Evolutionary conservation across 805 yeast genomes (phyloP).

Genomic region (Torulaspora delbrueckii): DNA sequence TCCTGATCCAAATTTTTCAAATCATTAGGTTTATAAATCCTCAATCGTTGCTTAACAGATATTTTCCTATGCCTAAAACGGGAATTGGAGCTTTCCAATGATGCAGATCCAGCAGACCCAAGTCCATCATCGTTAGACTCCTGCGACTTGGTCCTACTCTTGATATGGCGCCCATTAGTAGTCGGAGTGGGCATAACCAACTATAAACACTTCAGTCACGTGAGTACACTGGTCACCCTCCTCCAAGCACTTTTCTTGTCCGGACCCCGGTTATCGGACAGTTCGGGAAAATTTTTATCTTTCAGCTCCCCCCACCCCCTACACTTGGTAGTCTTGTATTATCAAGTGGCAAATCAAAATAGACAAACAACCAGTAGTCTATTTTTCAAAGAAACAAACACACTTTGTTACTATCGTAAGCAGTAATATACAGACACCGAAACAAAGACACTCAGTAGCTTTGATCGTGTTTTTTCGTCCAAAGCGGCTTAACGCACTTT

Average conservation of each 20-base stretch:
- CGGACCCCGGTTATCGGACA: slow-evolving; percentile 2
- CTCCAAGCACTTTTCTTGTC: not conserved
- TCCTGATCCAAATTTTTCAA: slow-evolving; percentile 69
- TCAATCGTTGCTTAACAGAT: slow-evolving; percentile 81
- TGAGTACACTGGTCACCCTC: slow-evolving; percentile 1
- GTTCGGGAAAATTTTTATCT: slow-evolving; percentile 1
- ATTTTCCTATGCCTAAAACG: slow-evolving; percentile 93
- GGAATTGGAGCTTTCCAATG: slow-evolving; percentile 44
- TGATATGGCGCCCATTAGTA: slow-evolving; percentile 7
- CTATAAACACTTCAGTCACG: not conserved
- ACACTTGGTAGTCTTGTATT: too few relatives aligned
- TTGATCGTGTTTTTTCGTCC: not conserved
- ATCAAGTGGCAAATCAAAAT: not conserved
- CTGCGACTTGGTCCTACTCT: slow-evolving; percentile 6
- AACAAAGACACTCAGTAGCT: not conserved
- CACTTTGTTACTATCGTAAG: not conserved
- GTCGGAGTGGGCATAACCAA: slow-evolving; percentile 16
- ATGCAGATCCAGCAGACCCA: slow-evolving; percentile 10
- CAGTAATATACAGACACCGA: not conserved
- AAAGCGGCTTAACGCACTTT: slow-evolving; percentile 1
- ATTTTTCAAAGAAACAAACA: not conserved
- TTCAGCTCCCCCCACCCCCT: not conserved
- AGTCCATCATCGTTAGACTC: slow-evolving; percentile 2
- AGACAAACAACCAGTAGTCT: not conserved
- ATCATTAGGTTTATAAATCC: slow-evolving; percentile 71